Conservation (phyloP, 768 basidiomycete genomes). For the Psilocybe tampanensis region DNA sequence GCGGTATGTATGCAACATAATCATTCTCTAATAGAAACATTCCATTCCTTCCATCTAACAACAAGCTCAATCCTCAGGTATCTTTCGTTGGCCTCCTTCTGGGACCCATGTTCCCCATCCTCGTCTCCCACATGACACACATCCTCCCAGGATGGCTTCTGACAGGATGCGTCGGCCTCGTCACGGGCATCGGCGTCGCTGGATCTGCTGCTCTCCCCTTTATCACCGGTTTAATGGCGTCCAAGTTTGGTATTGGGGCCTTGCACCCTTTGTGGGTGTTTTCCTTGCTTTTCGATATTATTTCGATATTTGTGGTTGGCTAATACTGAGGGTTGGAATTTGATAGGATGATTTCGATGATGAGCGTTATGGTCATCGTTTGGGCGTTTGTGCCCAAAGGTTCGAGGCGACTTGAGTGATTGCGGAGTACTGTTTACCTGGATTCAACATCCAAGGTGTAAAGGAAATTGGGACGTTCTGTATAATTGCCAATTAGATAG, state of each 20-base stretch:
- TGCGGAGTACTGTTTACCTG: not conserved
- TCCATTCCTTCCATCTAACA: not conserved
- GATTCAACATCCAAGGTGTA: not conserved
- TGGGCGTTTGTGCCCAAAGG: conserved; percentile 51
- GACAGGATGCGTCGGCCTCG: conserved; percentile 62
- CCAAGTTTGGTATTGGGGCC: conserved; percentile 58
- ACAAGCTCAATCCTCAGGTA: conserved; percentile 25
- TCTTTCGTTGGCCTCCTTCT: conserved; percentile 68
- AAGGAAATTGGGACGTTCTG: too few species aligned
- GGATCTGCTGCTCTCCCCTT: conserved; percentile 75
- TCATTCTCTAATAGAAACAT: not conserved
- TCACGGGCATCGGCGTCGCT: conserved; percentile 65
- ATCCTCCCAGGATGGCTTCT: conserved; percentile 74
- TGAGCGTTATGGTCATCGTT: conserved; percentile 54
- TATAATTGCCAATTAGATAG: too few species aligned
- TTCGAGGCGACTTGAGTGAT: not conserved
- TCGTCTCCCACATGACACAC: conserved; percentile 67
- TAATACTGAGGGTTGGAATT: too few species aligned
- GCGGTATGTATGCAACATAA: conserved; percentile 31
- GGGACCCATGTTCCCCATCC: conserved; percentile 73
- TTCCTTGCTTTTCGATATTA: conserved; percentile 6
- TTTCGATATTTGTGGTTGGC: not conserved
- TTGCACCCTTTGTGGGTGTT: conserved; percentile 60
- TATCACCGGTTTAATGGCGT: conserved; percentile 67
- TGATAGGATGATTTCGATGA: conserved; percentile 59